These are phyloP conservation scores for Colletotrichum lupini DNA, from an alignment of 2,329 filamentous ascomycete genomes.

Conservation along the genomic window DNA sequence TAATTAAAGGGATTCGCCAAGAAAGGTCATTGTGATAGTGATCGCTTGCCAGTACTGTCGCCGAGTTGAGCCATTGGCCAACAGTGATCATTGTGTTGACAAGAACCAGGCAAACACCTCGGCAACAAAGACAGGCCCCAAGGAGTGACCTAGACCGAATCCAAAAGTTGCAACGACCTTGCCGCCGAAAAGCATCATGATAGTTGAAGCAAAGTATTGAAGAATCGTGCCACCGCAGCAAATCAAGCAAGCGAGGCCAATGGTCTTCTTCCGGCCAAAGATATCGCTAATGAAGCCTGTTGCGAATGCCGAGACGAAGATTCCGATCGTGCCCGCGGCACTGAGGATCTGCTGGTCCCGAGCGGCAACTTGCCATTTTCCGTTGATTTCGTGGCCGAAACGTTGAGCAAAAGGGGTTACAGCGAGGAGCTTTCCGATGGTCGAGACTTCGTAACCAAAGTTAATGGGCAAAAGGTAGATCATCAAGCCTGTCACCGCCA, in stretches of 20 bases:
- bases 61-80: slow-evolving; percentile 39
- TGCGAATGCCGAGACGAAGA: slow-evolving; percentile 43
- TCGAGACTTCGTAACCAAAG: slow-evolving; percentile 43
- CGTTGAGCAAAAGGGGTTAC: slow-evolving; percentile 41
- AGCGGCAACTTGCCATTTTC: slow-evolving; percentile 39
- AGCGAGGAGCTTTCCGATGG: slow-evolving; percentile 44
- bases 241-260: slow-evolving; percentile 34
- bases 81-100: slow-evolving; percentile 48
- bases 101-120: slow-evolving; percentile 44
- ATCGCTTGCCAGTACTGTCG: slow-evolving; percentile 24
- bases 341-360: slow-evolving; percentile 45
- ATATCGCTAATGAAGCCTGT: slow-evolving; percentile 42
- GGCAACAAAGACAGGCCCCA: slow-evolving; percentile 46
- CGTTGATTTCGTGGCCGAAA: slow-evolving; percentile 40
- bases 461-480: slow-evolving; percentile 32
- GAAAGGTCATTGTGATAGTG: slow-evolving; percentile 38
- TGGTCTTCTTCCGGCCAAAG: slow-evolving; percentile 42
- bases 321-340: slow-evolving; percentile 42
- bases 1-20: slow-evolving; percentile 45
- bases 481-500: slow-evolving; percentile 9
- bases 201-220: slow-evolving; percentile 39
- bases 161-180: slow-evolving; percentile 44
- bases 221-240: slow-evolving; percentile 40
- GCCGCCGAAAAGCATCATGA: slow-evolving; percentile 42
- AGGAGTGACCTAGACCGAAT: slow-evolving; percentile 45